Evolutionary conservation across 257 asterid species (phyloP).

Genomic region (Salvia hispanica): DNA sequence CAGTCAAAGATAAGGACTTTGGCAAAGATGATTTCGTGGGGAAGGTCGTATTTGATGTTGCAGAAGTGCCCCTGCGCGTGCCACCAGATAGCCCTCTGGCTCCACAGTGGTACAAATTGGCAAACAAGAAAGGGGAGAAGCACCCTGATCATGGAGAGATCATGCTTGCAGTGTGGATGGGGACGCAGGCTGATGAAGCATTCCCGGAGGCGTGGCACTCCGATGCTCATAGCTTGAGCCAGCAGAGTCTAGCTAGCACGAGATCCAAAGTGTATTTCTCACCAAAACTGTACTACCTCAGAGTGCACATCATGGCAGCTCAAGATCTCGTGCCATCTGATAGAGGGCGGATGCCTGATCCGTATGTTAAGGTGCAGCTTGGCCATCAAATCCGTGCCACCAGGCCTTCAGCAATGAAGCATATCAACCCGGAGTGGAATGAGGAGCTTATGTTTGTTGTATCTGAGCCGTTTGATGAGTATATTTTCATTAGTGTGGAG

Average conservation of each 20-base stretch:
- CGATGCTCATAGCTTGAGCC: conserved; percentile 72
- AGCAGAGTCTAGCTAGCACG: conserved; percentile 60
- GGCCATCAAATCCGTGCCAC: conserved; percentile 69
- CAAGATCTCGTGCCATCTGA: conserved; percentile 81
- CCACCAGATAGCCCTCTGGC: conserved; percentile 97
- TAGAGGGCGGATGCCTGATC: conserved; percentile 51
- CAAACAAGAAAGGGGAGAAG: conserved; percentile 59
- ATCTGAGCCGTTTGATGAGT: conserved; percentile 89
- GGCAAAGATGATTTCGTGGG: conserved; percentile 85
- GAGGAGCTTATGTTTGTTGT: conserved; percentile 92
- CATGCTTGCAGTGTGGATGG: conserved; percentile 97
- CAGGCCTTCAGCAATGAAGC: conserved; percentile 59
- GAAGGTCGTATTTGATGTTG: conserved; percentile 58
- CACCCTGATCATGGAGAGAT: conserved; percentile 55
- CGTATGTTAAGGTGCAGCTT: conserved; percentile 61
- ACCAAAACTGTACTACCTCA: conserved; percentile 67
- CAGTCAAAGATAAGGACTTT: conserved; percentile 76
- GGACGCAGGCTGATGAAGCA: conserved; percentile 93
- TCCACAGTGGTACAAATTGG: conserved; percentile 87
- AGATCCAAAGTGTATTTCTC: conserved; percentile 84
- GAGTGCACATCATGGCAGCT: conserved; percentile 74
- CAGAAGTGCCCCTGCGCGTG: conserved; percentile 73
- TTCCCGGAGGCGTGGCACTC: conserved; percentile 94
- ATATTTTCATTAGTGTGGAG: conserved; percentile 58
- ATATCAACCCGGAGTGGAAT: conserved; percentile 72